phyloP scores from a whole-genome alignment of 768 basidiomycete species.

The Leccinum broughii region DNA sequence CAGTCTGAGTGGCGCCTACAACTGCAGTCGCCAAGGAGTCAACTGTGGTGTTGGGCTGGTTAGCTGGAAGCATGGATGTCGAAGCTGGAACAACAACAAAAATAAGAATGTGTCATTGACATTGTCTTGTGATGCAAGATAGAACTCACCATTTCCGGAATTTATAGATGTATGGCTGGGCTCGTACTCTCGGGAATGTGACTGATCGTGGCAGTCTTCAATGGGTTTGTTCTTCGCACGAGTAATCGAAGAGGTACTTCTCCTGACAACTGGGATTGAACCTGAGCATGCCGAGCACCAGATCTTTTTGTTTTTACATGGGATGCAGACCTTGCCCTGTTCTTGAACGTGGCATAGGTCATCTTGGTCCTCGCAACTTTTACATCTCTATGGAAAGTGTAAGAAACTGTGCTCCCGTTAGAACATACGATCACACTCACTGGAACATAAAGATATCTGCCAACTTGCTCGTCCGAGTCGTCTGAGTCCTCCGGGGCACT shows the following conservation, averaged over 20 bases:
- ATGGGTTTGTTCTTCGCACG: no score
- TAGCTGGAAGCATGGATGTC: no score
- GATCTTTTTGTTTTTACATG: not conserved
- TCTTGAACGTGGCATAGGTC: not conserved
- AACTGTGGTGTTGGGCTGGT: no score
- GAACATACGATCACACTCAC: not conserved
- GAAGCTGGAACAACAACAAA: no score
- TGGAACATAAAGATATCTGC: slow-evolving; percentile 1
- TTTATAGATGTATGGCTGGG: no score
- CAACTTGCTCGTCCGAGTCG: not conserved
- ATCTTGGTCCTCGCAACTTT: not conserved
- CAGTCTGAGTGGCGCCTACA: no score
- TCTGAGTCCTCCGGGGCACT: not conserved
- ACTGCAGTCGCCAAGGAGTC: no score
- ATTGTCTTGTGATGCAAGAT: not conserved
- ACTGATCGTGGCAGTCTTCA: no score
- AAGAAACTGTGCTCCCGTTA: not conserved
- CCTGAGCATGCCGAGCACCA: slow-evolving; percentile 2
- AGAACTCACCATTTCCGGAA: no score
- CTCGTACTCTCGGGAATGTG: no score
- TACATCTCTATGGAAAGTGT: slow-evolving; percentile 4
- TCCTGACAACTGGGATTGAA: no score
- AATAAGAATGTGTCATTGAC: not conserved
- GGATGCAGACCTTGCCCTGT: not conserved
- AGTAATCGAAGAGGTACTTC: no score